A percentile compares a stretch with the other conserved stretches of the same genome.
These are phyloP conservation scores for Neofusicoccum cordaticola DNA, from an alignment of 2,329 filamentous ascomycete species.

Conservation along the genomic window DNA sequence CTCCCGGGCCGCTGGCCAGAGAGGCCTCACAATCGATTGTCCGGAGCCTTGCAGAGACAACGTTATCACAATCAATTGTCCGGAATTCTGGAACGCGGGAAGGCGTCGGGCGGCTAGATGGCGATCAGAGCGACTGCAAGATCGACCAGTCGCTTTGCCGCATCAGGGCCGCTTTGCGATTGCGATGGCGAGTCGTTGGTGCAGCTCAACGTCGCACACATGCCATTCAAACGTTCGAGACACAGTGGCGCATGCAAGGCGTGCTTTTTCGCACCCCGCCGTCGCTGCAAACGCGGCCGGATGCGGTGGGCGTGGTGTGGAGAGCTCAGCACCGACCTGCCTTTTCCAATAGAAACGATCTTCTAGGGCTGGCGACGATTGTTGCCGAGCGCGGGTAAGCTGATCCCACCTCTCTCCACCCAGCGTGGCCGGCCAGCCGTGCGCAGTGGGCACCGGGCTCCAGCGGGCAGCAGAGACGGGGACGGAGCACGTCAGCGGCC, in stretches of 20 bases:
- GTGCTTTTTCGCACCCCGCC: not conserved
- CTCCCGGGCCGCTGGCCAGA: not conserved
- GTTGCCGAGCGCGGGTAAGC: slow-evolving; percentile 5
- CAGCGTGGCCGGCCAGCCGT: not conserved
- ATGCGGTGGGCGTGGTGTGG: slow-evolving; percentile 4
- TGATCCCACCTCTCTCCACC: slow-evolving; percentile 11
- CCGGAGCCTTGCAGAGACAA: not conserved
- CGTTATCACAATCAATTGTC: not conserved
- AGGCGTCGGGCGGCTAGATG: not conserved
- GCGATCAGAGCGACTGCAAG: not conserved
- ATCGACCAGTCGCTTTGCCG: not conserved
- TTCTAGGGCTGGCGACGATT: slow-evolving; percentile 13
- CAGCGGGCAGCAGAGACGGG: not conserved
- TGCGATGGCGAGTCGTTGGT: not conserved
- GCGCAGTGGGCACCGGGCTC: not conserved
- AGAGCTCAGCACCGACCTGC: slow-evolving; percentile 7
- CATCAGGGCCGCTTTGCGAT: not conserved
- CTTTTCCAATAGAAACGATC: slow-evolving; percentile 9
- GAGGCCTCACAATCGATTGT: not conserved
- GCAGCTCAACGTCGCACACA: not conserved
- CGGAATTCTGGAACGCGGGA: not conserved
- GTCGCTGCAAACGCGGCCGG: not conserved
- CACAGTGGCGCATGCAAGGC: too few species aligned
- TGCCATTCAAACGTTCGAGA: too few species aligned
- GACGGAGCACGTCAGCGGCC: slow-evolving; percentile 9